Conservation (phyloP, 192 early-diverging fungal species). For the Phycomyces blakesleeanus region DNA sequence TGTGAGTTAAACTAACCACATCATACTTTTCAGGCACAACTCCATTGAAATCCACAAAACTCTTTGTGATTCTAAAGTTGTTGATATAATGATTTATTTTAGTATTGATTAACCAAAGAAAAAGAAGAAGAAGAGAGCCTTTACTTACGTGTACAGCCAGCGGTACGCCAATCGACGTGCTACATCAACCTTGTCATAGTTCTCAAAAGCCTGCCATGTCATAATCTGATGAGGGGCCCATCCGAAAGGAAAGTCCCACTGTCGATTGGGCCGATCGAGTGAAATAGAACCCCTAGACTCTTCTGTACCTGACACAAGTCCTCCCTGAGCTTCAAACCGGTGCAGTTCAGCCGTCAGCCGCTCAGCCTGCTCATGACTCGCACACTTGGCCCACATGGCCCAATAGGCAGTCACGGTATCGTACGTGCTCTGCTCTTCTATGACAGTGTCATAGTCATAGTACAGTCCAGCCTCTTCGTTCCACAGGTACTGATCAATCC, state of each 20-base stretch:
- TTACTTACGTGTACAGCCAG: conserved; percentile 82
- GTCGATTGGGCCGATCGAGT: conserved; percentile 85
- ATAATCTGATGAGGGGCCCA: conserved; percentile 99
- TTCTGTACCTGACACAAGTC: conserved; percentile 89
- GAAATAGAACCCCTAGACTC: conserved; percentile 77
- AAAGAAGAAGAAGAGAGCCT: too few species aligned
- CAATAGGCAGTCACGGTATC: conserved; percentile 87
- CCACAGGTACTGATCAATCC: conserved; percentile 83
- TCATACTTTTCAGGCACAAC: conserved; percentile 98
- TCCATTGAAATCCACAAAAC: conserved; percentile 95
- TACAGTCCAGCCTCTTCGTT: conserved; percentile 73
- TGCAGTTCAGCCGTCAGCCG: conserved; percentile 60
- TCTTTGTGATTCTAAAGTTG: conserved; percentile 79
- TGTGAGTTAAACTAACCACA: conserved; percentile 87
- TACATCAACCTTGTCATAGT: conserved; percentile 72
- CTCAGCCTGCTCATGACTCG: conserved; percentile 69
- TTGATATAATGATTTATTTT: too few species aligned
- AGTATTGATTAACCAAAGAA: too few species aligned
- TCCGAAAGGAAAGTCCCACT: conserved; percentile 93
- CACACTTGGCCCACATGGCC: conserved; percentile 88
- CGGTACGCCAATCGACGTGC: conserved; percentile 81
- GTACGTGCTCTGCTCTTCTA: conserved; percentile 64
- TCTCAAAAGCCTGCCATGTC: conserved; percentile 83
- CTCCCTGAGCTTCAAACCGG: conserved; percentile 86
- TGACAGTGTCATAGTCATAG: conserved; percentile 85